These are phyloP conservation scores for Clavaria fumosa DNA, from an alignment of 768 basidiomycete genomes.

Conservation along the genomic window DNA sequence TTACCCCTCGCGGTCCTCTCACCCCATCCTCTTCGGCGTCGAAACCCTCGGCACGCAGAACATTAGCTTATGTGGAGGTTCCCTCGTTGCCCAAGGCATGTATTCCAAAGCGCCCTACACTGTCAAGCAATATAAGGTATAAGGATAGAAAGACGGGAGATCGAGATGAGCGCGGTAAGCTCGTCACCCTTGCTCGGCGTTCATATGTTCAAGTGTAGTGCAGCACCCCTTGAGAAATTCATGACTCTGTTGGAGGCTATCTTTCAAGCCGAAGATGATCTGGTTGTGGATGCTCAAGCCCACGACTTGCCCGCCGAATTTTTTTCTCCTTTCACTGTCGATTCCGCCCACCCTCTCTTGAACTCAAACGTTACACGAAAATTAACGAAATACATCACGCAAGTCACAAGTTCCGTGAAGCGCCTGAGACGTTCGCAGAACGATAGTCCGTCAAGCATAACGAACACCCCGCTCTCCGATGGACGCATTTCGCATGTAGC, in stretches of 20 bases:
- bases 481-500: conserved; percentile 60
- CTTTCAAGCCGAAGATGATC: conserved; percentile 63
- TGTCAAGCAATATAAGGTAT: conserved; percentile 23
- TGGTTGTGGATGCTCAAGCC: conserved; percentile 40
- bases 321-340: conserved; percentile 47
- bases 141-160: conserved; percentile 53
- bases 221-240: conserved; percentile 65
- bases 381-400: conserved; percentile 50
- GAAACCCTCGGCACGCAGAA: conserved; percentile 15
- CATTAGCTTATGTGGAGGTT: conserved; percentile 31
- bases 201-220: background rate
- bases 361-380: conserved; percentile 45
- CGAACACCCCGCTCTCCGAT: conserved; percentile 32
- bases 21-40: conserved; percentile 19
- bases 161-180: conserved; percentile 58
- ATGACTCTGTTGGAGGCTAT: conserved; percentile 66
- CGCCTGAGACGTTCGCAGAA: conserved; percentile 28
- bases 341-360: conserved; percentile 45
- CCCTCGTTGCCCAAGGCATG: conserved; percentile 25
- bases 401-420: conserved; percentile 53
- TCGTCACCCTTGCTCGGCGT: conserved; percentile 1
- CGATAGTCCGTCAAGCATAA: conserved; percentile 23
- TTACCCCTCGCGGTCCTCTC: conserved; percentile 25
- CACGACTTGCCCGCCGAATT: conserved; percentile 39
- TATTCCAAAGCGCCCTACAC: conserved; percentile 28